Percentiles rank a stretch among this genome's conserved stretches.
Evolutionary conservation across 768 basidiomycete genomes (phyloP).

Genomic region (Boletus insuetus): DNA sequence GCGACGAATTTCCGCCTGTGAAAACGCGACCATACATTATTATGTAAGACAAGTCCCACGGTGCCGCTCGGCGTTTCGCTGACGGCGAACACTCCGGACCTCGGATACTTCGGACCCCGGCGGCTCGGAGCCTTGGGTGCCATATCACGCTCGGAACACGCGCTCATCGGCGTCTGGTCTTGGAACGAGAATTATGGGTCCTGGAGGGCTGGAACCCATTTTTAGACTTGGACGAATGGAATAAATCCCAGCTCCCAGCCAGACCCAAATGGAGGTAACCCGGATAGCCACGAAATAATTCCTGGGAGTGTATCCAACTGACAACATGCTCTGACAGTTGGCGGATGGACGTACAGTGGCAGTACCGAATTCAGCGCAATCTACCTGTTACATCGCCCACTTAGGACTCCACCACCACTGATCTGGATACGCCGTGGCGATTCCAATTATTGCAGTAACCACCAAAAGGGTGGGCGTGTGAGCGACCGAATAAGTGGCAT

Average conservation of each 20-base stretch:
- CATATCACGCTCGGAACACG: neutral
- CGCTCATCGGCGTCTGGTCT: neutral
- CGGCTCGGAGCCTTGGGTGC: neutral
- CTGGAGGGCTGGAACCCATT: too few relatives aligned
- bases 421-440: neutral
- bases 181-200: neutral
- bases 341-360: too few relatives aligned
- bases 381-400: too few relatives aligned
- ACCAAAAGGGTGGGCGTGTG: neutral
- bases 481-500: neutral
- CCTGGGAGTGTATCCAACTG: too few relatives aligned
- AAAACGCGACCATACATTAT: slow-evolving; percentile 9
- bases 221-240: too few relatives aligned
- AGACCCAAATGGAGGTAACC: neutral
- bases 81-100: neutral
- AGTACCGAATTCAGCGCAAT: too few relatives aligned
- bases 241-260: too few relatives aligned
- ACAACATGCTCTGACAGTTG: too few relatives aligned
- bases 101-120: slow-evolving; percentile 8
- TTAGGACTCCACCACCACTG: too few relatives aligned
- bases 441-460: neutral
- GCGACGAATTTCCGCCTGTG: slow-evolving; percentile 9
- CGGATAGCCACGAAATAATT: neutral
- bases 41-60: too few relatives aligned
- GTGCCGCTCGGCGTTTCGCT: neutral